Base-by-base conservation (phyloP, 371 early-diverging fungal genomes). In the Zancudomyces culisetae region DNA sequence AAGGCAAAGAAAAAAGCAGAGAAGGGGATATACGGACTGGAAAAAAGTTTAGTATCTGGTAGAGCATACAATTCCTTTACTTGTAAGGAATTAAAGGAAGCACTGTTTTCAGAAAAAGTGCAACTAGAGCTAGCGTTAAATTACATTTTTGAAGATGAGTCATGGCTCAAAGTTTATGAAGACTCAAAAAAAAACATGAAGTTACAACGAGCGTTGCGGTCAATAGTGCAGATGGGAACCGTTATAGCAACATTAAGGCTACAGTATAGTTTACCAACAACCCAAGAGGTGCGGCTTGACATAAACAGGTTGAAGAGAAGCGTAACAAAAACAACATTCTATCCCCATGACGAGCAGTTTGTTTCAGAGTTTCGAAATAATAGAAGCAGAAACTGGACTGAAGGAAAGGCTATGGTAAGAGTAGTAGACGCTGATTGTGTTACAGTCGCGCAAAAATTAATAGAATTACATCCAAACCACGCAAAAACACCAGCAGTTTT, bases 341-440 rank as follows among this genome's bases (percentile, higher is more conserved):
- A 63, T 41, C 54, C 59, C 1, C 59, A 61, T 0, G 64, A 63
- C 53, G 64, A 63, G 53, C 56, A 53, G 49, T 63, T 63, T 62
- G 53, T 63, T 18, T 27, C 63, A 27, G 64, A 55, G 56, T 63
- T 63, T 55, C 60, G 64, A 54, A 63, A 63, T 52, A 63, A 63
- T 58, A 61, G 64, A 22, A 61, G 62, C 27, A 59, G 62, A n/a
- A 60, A 63, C 35, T 63, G 64, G 64, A 62, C 64, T 10, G 64
- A 63, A 54, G 64, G 64, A 30, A 62, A 53, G 55, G 64, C 64
- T 1, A 61, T 61, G 20, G 54, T 63, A 15, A 60, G 64, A 30
- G 60, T 64, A 29, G 64, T 64, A 10, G 52, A 59, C 19, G 64
- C 64, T 20, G 64, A 64, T 18, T 53, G 60, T 2, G 40, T 64